Conservation (phyloP, 805 yeast species). For the Kuraishia capsulata region DNA sequence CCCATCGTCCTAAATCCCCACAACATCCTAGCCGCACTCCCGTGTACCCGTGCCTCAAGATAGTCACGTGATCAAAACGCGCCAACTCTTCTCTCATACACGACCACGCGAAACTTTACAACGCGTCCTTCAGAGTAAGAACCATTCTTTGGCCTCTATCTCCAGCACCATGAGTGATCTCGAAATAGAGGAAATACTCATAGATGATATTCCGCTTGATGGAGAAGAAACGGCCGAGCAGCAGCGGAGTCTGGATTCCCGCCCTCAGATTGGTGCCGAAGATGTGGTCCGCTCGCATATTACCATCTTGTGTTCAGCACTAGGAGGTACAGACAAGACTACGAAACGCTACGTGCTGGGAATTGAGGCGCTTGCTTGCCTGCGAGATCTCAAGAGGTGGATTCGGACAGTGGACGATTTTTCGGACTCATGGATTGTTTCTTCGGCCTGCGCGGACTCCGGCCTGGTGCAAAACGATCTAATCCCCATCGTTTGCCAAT, state of each 20-base stretch:
- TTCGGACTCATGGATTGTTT: constrained; percentile 66
- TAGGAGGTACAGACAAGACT: constrained; percentile 81
- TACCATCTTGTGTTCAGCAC: constrained; percentile 72
- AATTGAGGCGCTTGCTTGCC: constrained; percentile 78
- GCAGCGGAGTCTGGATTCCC: neutral
- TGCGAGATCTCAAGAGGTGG: constrained; percentile 87
- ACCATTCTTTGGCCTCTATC: too few relatives aligned
- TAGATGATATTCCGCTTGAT: neutral
- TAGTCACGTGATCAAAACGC: too few relatives aligned
- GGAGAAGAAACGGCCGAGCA: neutral
- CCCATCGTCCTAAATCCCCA: too few relatives aligned
- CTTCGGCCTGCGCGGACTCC: constrained; percentile 77
- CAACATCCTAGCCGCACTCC: too few relatives aligned
- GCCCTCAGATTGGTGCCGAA: constrained; percentile 2
- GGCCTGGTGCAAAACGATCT: constrained; percentile 68
- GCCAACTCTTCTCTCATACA: too few relatives aligned
- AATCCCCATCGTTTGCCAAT: constrained; percentile 61
- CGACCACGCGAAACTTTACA: too few relatives aligned
- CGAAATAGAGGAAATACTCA: neutral
- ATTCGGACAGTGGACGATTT: constrained; percentile 74
- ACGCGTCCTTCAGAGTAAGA: too few relatives aligned
- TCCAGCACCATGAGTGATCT: neutral
- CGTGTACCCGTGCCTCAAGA: too few relatives aligned
- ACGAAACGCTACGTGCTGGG: constrained; percentile 69
- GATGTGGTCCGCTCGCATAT: constrained; percentile 35